Evolutionary conservation across 2,329 filamentous ascomycete species (phyloP).

Genomic region (Pseudocercospora pini-densiflorae): DNA sequence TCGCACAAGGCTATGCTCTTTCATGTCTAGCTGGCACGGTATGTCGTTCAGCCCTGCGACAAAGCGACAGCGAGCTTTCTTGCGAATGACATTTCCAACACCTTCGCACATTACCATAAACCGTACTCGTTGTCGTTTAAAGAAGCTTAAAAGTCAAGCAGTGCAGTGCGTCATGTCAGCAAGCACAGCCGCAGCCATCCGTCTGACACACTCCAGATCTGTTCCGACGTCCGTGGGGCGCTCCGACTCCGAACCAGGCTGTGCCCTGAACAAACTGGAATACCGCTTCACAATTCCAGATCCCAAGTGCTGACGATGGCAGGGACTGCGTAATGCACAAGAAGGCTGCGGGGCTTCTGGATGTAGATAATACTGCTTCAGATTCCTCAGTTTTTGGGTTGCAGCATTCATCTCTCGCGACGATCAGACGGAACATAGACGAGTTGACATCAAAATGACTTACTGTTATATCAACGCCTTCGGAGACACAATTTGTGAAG

Average conservation of each 20-base stretch:
- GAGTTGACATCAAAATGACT: neutral
- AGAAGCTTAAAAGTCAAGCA: neutral
- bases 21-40: neutral
- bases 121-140: neutral
- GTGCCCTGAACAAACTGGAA: neutral
- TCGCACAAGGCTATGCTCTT: neutral
- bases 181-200: neutral
- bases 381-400: neutral
- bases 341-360: neutral
- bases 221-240: neutral
- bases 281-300: neutral
- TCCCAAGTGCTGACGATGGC: slow-evolving; percentile 3
- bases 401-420: neutral
- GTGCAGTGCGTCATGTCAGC: neutral
- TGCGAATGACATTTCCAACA: neutral
- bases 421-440: neutral
- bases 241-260: slow-evolving; percentile 2
- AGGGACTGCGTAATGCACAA: slow-evolving; percentile 4
- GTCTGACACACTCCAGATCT: neutral
- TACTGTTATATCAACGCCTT: slow-evolving; percentile 12
- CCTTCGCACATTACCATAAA: neutral
- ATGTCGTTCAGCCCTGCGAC: neutral
- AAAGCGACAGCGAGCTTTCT: neutral
- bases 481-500: slow-evolving; percentile 5
- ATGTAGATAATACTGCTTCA: neutral